These are phyloP conservation scores for Leccinum sublutescens DNA, from an alignment of 768 basidiomycete species.

Conservation along the genomic window DNA sequence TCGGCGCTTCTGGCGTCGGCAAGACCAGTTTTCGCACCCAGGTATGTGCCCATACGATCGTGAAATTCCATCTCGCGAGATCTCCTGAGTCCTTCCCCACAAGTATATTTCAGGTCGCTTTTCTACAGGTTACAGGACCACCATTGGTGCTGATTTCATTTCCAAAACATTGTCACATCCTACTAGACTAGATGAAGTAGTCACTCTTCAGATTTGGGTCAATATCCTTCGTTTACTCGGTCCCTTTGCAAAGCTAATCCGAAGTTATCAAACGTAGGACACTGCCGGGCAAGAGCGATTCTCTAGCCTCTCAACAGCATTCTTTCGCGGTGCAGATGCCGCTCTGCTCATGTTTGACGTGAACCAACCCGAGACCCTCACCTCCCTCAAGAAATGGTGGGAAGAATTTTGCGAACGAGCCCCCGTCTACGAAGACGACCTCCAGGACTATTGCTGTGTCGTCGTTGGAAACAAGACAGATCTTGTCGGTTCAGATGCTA, in stretches of 20 bases:
- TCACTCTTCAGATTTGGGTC: conserved; percentile 73
- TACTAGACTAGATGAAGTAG: conserved; percentile 47
- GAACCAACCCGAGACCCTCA: conserved; percentile 59
- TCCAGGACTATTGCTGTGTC: conserved; percentile 65
- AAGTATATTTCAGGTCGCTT: conserved; percentile 79
- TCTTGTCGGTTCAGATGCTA: conserved; percentile 28
- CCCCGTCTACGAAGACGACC: conserved; percentile 63
- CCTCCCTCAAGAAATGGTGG: conserved; percentile 73
- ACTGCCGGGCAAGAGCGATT: conserved; percentile 89
- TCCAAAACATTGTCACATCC: conserved; percentile 70
- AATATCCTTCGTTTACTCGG: conserved; percentile 15
- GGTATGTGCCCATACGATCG: conserved; percentile 39
- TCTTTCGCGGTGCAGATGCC: conserved; percentile 85
- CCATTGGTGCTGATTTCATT: conserved; percentile 89
- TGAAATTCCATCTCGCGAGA: background rate
- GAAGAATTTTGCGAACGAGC: conserved; percentile 65
- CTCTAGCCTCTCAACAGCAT: conserved; percentile 75
- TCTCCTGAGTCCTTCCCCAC: background rate
- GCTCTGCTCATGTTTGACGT: conserved; percentile 81
- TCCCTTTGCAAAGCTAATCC: conserved; percentile 5
- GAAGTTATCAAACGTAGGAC: conserved; percentile 45
- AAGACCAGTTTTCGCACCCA: conserved; percentile 79
- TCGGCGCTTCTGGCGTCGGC: conserved; percentile 82
- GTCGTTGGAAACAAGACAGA: conserved; percentile 81
- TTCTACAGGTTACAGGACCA: conserved; percentile 74